These are phyloP conservation scores for Corymbia calophylla DNA, from an alignment of 441 rosid species.

Conservation along the genomic window DNA sequence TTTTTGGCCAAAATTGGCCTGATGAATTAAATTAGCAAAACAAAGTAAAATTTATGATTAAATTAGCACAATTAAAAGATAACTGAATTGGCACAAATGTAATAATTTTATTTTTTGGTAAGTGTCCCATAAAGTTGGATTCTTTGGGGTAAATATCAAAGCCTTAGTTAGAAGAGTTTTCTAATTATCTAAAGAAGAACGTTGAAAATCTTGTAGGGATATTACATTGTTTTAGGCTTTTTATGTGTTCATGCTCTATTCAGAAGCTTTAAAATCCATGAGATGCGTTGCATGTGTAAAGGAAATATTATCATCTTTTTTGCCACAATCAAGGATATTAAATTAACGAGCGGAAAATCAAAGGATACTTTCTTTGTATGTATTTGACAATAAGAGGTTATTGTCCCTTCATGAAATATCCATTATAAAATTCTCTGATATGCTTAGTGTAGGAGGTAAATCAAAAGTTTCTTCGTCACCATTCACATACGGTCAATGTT, in stretches of 20 bases:
- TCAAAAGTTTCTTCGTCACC: background rate
- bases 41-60: no score
- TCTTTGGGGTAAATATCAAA: background rate
- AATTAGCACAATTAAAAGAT: no score
- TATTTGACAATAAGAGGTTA: background rate
- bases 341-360: background rate
- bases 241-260: background rate
- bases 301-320: background rate
- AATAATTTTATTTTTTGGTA: background rate
- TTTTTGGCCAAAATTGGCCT: accelerated
- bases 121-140: background rate
- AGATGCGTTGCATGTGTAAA: background rate
- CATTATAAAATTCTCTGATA: background rate
- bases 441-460: background rate
- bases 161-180: background rate
- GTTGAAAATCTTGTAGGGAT: background rate
- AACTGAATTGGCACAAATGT: no score
- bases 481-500: background rate
- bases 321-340: background rate
- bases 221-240: background rate
- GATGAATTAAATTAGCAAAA: no score
- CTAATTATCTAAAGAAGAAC: background rate
- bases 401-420: background rate
- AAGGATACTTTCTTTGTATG: background rate
- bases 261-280: background rate